Conservation (phyloP, 2,329 filamentous ascomycete species). For the Leptosphaerulina australis region DNA sequence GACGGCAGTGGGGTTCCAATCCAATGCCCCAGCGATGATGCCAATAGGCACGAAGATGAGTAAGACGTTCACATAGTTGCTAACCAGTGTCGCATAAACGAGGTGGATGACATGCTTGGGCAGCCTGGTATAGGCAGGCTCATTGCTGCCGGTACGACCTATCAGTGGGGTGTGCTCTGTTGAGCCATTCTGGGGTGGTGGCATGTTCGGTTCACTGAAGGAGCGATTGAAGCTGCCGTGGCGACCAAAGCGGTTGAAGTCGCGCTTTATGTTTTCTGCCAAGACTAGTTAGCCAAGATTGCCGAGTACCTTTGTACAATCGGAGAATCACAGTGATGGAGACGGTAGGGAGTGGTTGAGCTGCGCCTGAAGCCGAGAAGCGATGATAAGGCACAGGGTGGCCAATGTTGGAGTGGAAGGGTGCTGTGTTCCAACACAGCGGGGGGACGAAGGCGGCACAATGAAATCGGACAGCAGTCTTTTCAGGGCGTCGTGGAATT, state of each 20-base stretch:
- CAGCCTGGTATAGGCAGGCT: slow-evolving; percentile 36
- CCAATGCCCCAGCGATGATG: slow-evolving; percentile 67
- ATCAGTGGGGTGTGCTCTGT: slow-evolving; percentile 42
- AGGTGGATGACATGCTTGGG: slow-evolving; percentile 44
- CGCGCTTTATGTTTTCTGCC: slow-evolving; percentile 42
- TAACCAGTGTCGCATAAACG: slow-evolving; percentile 53
- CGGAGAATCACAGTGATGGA: slow-evolving; percentile 3
- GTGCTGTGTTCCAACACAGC: slow-evolving; percentile 7
- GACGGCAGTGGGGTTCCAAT: slow-evolving; percentile 69
- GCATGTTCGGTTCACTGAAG: slow-evolving; percentile 26
- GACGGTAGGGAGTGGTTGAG: slow-evolving; percentile 3
- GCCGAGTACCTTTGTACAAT: slow-evolving; percentile 17
- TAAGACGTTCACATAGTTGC: slow-evolving; percentile 69
- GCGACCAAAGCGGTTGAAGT: slow-evolving; percentile 42
- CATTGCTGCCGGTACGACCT: slow-evolving; percentile 28
- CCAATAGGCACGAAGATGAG: slow-evolving; percentile 77
- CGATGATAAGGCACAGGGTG: slow-evolving; percentile 1
- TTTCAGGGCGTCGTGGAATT: neutral
- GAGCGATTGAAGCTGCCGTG: slow-evolving; percentile 23
- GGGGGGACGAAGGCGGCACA: slow-evolving; percentile 8
- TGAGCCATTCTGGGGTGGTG: slow-evolving; percentile 36
- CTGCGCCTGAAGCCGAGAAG: slow-evolving; percentile 8
- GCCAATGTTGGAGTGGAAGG: neutral
- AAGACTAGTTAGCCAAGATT: slow-evolving; percentile 36
- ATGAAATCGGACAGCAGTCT: slow-evolving; percentile 15